Evolutionary conservation across 2,329 filamentous ascomycete genomes (phyloP), one percentile per base, ranked within the genome.

Genomic region (Epichloe coenophiala): DNA sequence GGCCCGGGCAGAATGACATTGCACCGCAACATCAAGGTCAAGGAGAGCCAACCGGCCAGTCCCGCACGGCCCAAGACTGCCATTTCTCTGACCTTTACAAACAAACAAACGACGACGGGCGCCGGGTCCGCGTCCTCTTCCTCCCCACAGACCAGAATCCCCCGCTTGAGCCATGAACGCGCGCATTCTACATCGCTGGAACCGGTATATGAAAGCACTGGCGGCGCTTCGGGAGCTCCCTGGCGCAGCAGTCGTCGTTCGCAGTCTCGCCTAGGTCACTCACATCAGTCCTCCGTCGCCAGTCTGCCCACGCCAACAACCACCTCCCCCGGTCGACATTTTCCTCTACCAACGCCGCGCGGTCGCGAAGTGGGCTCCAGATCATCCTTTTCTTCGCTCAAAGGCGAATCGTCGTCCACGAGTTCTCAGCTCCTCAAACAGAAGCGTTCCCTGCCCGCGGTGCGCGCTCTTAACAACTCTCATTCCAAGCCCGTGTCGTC

Each of bases 1-100:
- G 82, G 88, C 60, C 80, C 84, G 2, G 81, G 77, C 52, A 95
- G 91, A 65, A 75, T 88, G 42, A 91, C 85, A 1, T 72, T 95
- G 17, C 93, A 97, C 65, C 88, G 87, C 55, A 96, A 98, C 63
- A 79, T 98, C 57, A 90, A 91, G 64, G 77, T 94, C 60, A 95
- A 94, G 67, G 78, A 83, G 56, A 72, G 80, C 54, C 75, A 81
- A 49, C 76, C 81, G 19, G 71, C 77, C 13, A 90, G 88, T 57
- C 85, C 88, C 45, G 76, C 78, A 21, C 78, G 86, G 54, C 79
- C 79, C 19, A 84, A 83, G 63, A 80, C 87, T 17, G 83, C 88
- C 11, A 84, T 93, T 31, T 91, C 90, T 12, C 74, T 97, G 54
- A 96, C 89, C 6, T 97, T 97, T 63, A 94, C 88, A 45, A 93